Evolutionary conservation across 495 filamentous ascomycete species (phyloP).

Genomic region (Penicillium odoratum): DNA sequence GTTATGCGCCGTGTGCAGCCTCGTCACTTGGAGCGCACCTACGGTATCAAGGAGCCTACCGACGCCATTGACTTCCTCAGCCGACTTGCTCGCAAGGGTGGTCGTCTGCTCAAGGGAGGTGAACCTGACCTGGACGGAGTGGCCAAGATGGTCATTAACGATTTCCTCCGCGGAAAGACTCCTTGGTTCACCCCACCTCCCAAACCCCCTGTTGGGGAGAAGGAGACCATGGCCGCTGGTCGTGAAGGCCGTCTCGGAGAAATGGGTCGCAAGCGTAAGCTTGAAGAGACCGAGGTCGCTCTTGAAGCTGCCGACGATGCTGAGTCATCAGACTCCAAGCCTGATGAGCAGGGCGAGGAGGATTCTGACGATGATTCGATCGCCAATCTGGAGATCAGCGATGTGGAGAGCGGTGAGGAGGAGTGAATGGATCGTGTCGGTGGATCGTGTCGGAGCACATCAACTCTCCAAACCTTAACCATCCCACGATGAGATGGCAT

Average conservation of each 20-base stretch:
- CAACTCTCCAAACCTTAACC: constrained; percentile 1
- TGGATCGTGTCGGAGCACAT: neutral
- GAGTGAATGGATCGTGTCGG: constrained; percentile 27
- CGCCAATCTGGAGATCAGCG: constrained; percentile 45
- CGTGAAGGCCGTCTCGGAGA: constrained; percentile 62
- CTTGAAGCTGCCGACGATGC: constrained; percentile 30
- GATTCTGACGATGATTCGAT: constrained; percentile 41
- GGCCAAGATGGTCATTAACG: constrained; percentile 93
- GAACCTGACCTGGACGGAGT: constrained; percentile 92
- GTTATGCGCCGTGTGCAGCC: constrained; percentile 76
- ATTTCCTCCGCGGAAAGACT: constrained; percentile 91
- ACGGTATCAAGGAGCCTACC: constrained; percentile 69
- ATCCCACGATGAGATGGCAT: constrained; percentile 1
- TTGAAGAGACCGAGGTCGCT: constrained; percentile 39
- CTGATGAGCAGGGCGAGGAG: constrained; percentile 29
- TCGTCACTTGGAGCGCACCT: constrained; percentile 89
- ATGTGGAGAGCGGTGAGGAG: constrained; percentile 46
- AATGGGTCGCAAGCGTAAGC: constrained; percentile 59
- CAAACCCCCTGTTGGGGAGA: constrained; percentile 50
- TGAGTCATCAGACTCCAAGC: constrained; percentile 27
- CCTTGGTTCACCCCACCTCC: constrained; percentile 94
- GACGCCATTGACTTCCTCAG: constrained; percentile 83
- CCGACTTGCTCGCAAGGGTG: constrained; percentile 81
- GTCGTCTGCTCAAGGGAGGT: constrained; percentile 80
- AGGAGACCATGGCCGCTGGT: constrained; percentile 58